Evolutionary conservation across 192 early-diverging fungal species (phyloP).

Genomic region (Cladochytrium replicatum): DNA sequence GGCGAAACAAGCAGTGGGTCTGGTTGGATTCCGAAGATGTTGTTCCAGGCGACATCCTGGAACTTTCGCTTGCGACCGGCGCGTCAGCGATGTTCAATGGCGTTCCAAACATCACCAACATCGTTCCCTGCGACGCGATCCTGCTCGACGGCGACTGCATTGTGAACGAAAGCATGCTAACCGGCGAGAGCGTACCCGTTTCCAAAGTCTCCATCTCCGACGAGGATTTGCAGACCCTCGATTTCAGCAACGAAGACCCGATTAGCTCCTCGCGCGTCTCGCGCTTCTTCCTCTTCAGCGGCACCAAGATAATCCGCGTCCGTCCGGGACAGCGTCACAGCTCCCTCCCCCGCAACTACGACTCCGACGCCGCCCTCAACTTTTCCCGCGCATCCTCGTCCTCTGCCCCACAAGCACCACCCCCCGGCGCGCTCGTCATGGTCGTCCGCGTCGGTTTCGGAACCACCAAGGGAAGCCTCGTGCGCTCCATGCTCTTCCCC

Average conservation of each 20-base stretch:
- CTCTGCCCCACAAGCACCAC: constrained; percentile 3
- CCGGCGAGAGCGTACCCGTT: constrained; percentile 92
- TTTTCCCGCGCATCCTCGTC: not conserved
- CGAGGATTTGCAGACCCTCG: constrained; percentile 46
- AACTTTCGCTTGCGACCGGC: constrained; percentile 53
- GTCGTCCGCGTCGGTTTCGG: constrained; percentile 91
- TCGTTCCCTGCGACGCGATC: constrained; percentile 86
- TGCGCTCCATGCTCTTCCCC: constrained; percentile 93
- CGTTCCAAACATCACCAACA: constrained; percentile 18
- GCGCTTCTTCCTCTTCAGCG: constrained; percentile 81
- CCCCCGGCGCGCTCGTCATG: constrained; percentile 59
- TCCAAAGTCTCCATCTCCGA: constrained; percentile 76
- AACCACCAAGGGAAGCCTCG: constrained; percentile 89
- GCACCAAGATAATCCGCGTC: constrained; percentile 87
- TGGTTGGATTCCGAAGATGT: constrained; percentile 61
- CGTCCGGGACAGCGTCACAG: constrained; percentile 32
- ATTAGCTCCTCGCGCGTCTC: constrained; percentile 66
- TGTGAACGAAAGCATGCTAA: constrained; percentile 88
- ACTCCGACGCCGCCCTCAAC: constrained; percentile 30
- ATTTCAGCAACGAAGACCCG: constrained; percentile 52
- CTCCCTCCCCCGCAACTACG: constrained; percentile 17
- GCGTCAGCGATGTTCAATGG: too few relatives aligned
- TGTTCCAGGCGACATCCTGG: constrained; percentile 92
- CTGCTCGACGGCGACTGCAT: constrained; percentile 92
- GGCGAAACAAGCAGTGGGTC: constrained; percentile 46